These are phyloP conservation scores for Aaosphaeria arxii DNA, from an alignment of 2,329 filamentous ascomycete species.

Conservation along the genomic window DNA sequence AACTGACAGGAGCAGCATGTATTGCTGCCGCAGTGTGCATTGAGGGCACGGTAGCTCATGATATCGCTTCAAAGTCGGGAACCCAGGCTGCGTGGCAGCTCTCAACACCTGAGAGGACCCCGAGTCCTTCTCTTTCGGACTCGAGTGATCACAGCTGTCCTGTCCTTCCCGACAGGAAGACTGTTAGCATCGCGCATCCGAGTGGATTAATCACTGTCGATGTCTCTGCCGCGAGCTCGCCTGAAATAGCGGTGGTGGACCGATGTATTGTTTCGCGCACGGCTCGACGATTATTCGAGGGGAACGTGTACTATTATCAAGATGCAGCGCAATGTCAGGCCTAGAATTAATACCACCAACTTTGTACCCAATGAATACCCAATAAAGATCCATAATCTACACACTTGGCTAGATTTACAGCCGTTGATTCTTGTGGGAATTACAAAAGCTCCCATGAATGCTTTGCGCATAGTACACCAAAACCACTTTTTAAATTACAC, in stretches of 20 bases:
- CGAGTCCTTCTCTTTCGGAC: not conserved
- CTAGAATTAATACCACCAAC: no score
- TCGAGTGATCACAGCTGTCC: no score
- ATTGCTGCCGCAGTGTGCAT: conserved; percentile 26
- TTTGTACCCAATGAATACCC: no score
- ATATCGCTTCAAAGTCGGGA: not conserved
- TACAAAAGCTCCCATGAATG: no score
- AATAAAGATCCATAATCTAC: no score
- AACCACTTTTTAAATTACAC: no score
- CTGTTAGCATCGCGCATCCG: conserved; percentile 14
- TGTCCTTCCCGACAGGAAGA: not conserved
- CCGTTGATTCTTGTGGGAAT: no score
- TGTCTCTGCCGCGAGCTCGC: conserved; percentile 12
- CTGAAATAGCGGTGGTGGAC: conserved; percentile 16
- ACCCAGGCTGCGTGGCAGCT: no score
- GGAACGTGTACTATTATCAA: conserved; percentile 4
- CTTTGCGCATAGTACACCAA: no score
- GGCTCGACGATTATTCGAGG: conserved; percentile 30
- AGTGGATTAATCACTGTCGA: conserved; percentile 26
- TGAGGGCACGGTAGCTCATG: conserved; percentile 23
- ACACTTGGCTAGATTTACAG: no score
- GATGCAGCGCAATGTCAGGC: no score
- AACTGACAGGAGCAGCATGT: conserved; percentile 33
- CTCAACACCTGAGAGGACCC: not conserved
- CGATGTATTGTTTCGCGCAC: conserved; percentile 30